phyloP scores from a whole-genome alignment of 176 grass and related monocot genomes.

The Carex pumila region DNA sequence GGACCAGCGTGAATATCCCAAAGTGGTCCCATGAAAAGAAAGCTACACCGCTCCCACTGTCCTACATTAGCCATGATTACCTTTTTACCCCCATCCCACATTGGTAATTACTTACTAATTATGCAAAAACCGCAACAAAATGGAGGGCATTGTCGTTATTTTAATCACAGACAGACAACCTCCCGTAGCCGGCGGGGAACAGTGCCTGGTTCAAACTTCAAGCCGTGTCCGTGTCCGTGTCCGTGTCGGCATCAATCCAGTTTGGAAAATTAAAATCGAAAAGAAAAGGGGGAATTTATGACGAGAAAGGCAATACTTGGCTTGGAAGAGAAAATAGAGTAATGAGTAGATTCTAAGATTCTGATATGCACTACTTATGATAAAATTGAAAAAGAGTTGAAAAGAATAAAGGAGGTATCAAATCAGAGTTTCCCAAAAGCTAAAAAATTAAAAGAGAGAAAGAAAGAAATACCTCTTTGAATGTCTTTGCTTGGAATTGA shows the following conservation, averaged over 20 bases:
- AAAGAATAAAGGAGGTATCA: neutral
- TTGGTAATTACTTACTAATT: neutral
- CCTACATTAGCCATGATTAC: neutral
- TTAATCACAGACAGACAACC: neutral
- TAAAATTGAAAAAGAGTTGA: neutral
- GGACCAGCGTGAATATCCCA: conserved; percentile 12
- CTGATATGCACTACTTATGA: neutral
- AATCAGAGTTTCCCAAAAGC: neutral
- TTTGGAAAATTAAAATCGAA: conserved; percentile 14
- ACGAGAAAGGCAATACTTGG: conserved; percentile 18
- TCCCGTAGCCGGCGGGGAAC: neutral
- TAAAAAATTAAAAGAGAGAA: conserved; percentile 2
- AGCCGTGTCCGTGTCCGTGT: conserved; percentile 1
- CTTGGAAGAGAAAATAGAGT: conserved; percentile 28
- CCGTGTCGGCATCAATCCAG: neutral
- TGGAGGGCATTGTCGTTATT: conserved; percentile 3
- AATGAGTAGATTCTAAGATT: conserved; percentile 13
- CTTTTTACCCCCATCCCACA: neutral
- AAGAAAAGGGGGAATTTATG: neutral
- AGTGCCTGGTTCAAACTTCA: neutral
- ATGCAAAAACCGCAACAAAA: neutral
- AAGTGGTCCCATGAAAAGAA: conserved; percentile 8
- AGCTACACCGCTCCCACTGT: neutral
- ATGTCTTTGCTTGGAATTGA: conserved; percentile 7
- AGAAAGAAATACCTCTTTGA: conserved; percentile 29